Base-by-base conservation (phyloP, 352 stramenopile species). In the Vaucheria bursata region DNA sequence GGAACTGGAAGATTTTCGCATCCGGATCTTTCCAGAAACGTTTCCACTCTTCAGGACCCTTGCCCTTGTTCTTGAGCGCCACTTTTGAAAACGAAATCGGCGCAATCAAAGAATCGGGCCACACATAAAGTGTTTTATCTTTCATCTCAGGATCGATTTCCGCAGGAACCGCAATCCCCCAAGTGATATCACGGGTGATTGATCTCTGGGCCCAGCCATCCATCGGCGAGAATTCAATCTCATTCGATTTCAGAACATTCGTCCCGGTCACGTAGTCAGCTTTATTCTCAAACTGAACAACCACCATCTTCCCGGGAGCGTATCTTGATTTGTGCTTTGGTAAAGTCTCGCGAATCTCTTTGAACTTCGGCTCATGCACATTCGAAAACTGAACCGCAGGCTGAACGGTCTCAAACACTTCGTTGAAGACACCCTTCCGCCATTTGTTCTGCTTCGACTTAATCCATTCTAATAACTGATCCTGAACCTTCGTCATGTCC, bases 1-100 rank as follows among this genome's bases (percentile, higher is more conserved):
- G 25, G 45, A 59, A 59, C 25, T 59, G 45, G 25, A 59, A 59
- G 25, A 59, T 59, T 18, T 25, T 18, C 45, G 45, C 45, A 18
- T 59, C 45, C 25, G 45, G 45, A 59, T 59, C 45, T 59, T 59
- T 59, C 45, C 45, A 59, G 25, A 59, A 59, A 59, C 45, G 45
- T 25, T 59, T 25, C 12, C 25, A 59, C 45, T 59, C 45, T 59
- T 59, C 12, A 25, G 45, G 45, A 59, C 25, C 45, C 18, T 25
- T 18, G 45, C 45, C 45, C 45, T 59, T 59, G 18, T 59, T 18
- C 25, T 59, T 59, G 18, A 59, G 25, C 18, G 45, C 45, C 12
- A 59, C 45, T 25, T 59, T 59, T 18, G 45, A 18, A 59, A 59
- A 59, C 25, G 45, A 59, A 25, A 59, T 59, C 45, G 45, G 45